Base-by-base conservation (phyloP, 2,329 filamentous ascomycete species). In the Cercospora sp. region DNA sequence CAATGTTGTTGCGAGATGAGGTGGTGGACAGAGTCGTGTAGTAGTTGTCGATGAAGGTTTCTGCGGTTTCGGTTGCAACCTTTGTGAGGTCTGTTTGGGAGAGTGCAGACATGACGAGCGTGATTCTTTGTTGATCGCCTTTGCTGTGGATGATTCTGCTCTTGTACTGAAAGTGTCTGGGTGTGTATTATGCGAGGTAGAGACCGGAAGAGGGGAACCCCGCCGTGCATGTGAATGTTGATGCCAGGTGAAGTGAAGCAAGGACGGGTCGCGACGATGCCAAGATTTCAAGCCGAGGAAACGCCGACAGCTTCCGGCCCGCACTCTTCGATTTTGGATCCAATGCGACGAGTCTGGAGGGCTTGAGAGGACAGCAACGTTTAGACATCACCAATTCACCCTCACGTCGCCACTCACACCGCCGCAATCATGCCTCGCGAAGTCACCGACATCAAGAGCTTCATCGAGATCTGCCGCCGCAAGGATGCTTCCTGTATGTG, bases 381-480 rank as follows among this genome's bases (percentile, higher is more conserved):
- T 60, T 63, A 71, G 23, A 66, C 57, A 68, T 40, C 42, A 20
- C 58, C 45, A 20, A 65, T 63, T 51, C 18, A 64, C 42, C 63
- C 30, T 51, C 33, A 63, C 65, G 66, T 62, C 69, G 63, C 59
- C 62, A 69, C 42, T 64, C 69, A 66, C 53, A 61, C 48, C 26
- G 63, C 75, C 73, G 73, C 85, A 92, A 97, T 86, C 85, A 99
- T 99, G 95, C 94, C 95, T 90, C 88, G 89, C 82, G 93, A 98
- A 92, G 91, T 97, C 84, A 92, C 90, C 82, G 95, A 98, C 84
- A 98, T 98, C 89, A 98, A 99, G 83, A 83, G 97, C 89, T 99
- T 99, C 92, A 97, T 99, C 85, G 95, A 98, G 91, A 97, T 99
- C 89, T 97, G 92, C 90, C 91, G 94, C 86, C 92, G 95, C 84